These are phyloP conservation scores for Rhizopogon roseolus DNA, from an alignment of 768 basidiomycete species.

Conservation along the genomic window DNA sequence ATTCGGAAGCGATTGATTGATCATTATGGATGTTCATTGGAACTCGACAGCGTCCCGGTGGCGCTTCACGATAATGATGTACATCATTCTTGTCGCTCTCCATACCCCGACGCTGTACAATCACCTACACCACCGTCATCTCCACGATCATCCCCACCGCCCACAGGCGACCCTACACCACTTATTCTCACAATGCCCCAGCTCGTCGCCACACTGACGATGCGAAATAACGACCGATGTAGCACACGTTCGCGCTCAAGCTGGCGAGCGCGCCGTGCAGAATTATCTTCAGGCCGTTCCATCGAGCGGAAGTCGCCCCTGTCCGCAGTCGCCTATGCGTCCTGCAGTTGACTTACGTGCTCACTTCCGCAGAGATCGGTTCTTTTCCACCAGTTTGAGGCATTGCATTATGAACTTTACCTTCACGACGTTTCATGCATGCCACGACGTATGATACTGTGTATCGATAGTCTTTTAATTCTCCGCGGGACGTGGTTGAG, in stretches of 20 bases:
- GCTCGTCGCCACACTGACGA: conserved; percentile 25
- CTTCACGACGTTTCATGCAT: conserved; percentile 2
- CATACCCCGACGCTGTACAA: conserved; percentile 16
- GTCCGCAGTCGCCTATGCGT: conserved; percentile 13
- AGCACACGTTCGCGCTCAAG: conserved; percentile 13
- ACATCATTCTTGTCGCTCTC: not conserved
- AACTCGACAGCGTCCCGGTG: not conserved
- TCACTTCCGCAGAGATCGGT: not conserved
- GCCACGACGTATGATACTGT: conserved; percentile 19
- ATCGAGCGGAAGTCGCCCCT: conserved; percentile 21
- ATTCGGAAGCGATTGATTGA: conserved; percentile 28
- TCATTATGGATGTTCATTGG: conserved; percentile 19
- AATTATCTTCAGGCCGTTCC: conserved; percentile 3
- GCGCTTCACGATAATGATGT: not conserved
- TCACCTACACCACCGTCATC: conserved; percentile 10
- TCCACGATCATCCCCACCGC: conserved; percentile 3
- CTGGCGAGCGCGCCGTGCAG: conserved; percentile 3
- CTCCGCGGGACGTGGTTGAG: not conserved
- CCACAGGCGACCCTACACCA: conserved; percentile 4
- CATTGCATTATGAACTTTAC: conserved; percentile 1
- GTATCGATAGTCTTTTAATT: conserved; percentile 20
- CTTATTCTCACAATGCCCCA: conserved; percentile 25
- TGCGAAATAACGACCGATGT: conserved; percentile 20
- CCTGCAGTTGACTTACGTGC: conserved; percentile 14
- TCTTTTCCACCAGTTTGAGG: not conserved